phyloP scores from a whole-genome alignment of 2,329 filamentous ascomycete species.

The Cyphellophora attinorum region DNA sequence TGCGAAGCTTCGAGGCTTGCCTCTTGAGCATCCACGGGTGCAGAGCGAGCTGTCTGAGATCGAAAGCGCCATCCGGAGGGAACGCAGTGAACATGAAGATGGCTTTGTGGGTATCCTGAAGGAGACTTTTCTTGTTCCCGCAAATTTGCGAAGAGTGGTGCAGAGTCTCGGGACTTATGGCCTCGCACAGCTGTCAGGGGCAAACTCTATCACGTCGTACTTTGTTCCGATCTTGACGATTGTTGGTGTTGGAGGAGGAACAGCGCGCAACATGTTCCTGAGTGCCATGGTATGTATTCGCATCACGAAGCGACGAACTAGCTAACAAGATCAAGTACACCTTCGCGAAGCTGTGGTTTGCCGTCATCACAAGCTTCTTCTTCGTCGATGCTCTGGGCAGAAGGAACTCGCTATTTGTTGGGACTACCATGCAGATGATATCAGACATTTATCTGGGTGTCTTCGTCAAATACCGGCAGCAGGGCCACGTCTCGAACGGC shows the following conservation, averaged over 20 bases:
- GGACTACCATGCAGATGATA: constrained; percentile 29
- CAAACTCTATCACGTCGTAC: constrained; percentile 35
- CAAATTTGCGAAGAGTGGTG: constrained; percentile 32
- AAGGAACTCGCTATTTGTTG: constrained; percentile 27
- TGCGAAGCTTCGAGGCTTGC: constrained; percentile 22
- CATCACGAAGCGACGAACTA: too few species aligned
- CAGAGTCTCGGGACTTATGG: constrained; percentile 29
- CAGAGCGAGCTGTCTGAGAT: constrained; percentile 22
- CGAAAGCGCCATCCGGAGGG: constrained; percentile 15
- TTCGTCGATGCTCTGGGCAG: constrained; percentile 36
- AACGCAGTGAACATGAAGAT: too few species aligned
- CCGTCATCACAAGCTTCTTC: constrained; percentile 33
- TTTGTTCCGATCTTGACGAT: constrained; percentile 33
- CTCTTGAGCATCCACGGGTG: constrained; percentile 21
- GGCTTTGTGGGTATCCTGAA: constrained; percentile 22
- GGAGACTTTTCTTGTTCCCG: constrained; percentile 27
- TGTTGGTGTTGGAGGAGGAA: constrained; percentile 23
- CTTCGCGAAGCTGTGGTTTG: constrained; percentile 34
- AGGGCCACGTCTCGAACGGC: constrained; percentile 15
- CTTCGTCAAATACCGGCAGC: constrained; percentile 28
- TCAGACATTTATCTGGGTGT: constrained; percentile 33
- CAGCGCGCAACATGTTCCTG: constrained; percentile 27
- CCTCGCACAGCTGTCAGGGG: constrained; percentile 36
- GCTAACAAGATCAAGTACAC: too few species aligned
- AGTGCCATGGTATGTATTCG: too few species aligned